phyloP scores from a whole-genome alignment of 257 asterid species.

The Fraxinus americana region DNA sequence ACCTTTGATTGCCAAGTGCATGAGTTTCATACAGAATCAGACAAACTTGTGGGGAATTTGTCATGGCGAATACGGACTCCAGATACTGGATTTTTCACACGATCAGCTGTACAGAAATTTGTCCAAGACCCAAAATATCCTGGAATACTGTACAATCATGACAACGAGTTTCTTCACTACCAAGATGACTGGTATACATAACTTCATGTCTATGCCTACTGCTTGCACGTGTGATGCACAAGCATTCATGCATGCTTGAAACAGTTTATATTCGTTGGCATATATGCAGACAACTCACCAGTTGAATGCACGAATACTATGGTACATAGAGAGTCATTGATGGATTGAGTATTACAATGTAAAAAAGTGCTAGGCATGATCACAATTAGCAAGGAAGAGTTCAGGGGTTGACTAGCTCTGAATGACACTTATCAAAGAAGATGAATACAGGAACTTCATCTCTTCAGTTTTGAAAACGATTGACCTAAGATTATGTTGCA shows the following conservation, averaged over 20 bases:
- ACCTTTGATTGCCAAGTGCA: slow-evolving; percentile 90
- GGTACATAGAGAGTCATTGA: neutral
- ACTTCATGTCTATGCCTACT: neutral
- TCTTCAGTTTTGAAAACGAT: neutral
- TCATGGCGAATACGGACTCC: slow-evolving; percentile 87
- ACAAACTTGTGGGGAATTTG: slow-evolving; percentile 69
- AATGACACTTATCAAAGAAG: too few species aligned
- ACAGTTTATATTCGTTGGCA: too few species aligned
- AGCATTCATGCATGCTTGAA: neutral
- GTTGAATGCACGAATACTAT: neutral
- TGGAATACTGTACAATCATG: slow-evolving; percentile 89
- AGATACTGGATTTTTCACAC: slow-evolving; percentile 82
- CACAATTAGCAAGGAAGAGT: too few species aligned
- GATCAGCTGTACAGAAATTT: slow-evolving; percentile 71
- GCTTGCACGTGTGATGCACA: neutral
- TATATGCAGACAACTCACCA: too few species aligned
- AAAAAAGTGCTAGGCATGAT: neutral
- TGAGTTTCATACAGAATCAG: slow-evolving; percentile 79
- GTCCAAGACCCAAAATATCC: slow-evolving; percentile 84
- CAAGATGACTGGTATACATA: slow-evolving; percentile 83
- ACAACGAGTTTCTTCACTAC: slow-evolving; percentile 92
- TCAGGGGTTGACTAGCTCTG: too few species aligned
- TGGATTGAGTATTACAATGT: neutral
- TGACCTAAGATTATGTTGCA: neutral
- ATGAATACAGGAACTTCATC: neutral